These are phyloP conservation scores for Abelmoschus esculentus DNA, from an alignment of 345 rosid species.

Conservation along the genomic window DNA sequence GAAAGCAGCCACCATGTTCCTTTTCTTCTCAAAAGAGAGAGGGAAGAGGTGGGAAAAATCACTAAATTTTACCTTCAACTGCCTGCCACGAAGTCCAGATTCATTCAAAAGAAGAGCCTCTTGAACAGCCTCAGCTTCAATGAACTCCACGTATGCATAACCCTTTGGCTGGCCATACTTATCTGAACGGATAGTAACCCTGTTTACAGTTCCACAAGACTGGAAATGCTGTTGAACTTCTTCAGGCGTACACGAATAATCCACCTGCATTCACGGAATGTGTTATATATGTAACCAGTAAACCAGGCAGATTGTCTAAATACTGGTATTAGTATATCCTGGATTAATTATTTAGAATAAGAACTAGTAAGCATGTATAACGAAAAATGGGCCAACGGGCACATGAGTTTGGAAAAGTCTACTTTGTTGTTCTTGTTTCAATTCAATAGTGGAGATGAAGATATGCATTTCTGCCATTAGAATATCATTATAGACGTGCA, in stretches of 20 bases:
- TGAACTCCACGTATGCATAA: conserved; percentile 66
- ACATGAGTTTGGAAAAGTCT: not conserved
- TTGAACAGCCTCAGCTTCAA: conserved; percentile 57
- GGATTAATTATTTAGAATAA: not conserved
- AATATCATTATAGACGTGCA: not conserved
- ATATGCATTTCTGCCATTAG: not conserved
- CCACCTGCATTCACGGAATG: conserved; percentile 40
- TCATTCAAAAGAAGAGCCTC: conserved; percentile 60
- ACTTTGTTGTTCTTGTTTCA: not conserved
- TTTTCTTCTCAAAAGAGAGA: not conserved
- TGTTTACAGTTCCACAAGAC: too few species aligned
- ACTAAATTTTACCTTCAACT: conserved; percentile 41
- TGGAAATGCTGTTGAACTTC: conserved; percentile 76
- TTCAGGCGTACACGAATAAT: conserved; percentile 66
- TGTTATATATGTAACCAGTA: not conserved
- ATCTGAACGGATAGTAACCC: conserved; percentile 25
- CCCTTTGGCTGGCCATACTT: conserved; percentile 73
- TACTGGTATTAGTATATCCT: not conserved
- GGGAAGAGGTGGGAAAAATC: not conserved
- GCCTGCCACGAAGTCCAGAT: conserved; percentile 64
- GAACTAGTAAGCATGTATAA: not conserved
- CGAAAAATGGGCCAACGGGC: too few species aligned
- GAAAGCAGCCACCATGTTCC: not conserved
- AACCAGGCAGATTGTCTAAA: too few species aligned
- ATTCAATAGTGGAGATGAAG: not conserved